Conservation (phyloP, 208 protist species). For the Leishmania turanica region DNA sequence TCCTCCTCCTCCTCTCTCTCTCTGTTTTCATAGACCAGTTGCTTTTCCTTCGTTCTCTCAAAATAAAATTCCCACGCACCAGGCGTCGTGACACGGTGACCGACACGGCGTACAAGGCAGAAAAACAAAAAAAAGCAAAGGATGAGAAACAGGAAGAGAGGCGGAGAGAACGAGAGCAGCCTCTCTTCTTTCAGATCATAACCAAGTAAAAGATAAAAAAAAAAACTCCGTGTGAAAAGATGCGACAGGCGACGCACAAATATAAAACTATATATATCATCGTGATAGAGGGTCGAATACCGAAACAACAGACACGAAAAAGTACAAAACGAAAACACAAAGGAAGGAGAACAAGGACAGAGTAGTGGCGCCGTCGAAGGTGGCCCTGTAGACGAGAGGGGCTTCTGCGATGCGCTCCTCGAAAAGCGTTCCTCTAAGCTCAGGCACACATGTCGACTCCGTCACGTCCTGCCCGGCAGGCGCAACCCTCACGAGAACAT, state of each 20-base stretch:
- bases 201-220: slow-evolving; percentile 21
- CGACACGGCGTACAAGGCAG: not conserved
- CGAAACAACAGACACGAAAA: not conserved
- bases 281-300: not conserved
- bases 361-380: not conserved
- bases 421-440: slow-evolving; percentile 10
- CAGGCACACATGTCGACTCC: not conserved
- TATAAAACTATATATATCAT: no score
- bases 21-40: not conserved
- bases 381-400: not conserved
- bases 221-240: slow-evolving; percentile 4
- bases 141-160: slow-evolving; percentile 1
- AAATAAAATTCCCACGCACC: not conserved
- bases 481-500: slow-evolving; percentile 74
- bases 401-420: slow-evolving; percentile 3
- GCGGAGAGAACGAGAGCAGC: slow-evolving; percentile 15
- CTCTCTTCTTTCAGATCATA: not conserved
- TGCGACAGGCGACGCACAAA: not conserved
- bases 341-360: not conserved
- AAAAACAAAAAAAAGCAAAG: not conserved
- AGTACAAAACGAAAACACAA: not conserved
- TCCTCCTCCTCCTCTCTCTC: no score
- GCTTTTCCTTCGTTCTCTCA: not conserved
- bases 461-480: not conserved
- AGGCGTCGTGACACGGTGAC: not conserved